phyloP scores from a whole-genome alignment of 2,329 filamentous ascomycete species.

The Cladosporium sp. region DNA sequence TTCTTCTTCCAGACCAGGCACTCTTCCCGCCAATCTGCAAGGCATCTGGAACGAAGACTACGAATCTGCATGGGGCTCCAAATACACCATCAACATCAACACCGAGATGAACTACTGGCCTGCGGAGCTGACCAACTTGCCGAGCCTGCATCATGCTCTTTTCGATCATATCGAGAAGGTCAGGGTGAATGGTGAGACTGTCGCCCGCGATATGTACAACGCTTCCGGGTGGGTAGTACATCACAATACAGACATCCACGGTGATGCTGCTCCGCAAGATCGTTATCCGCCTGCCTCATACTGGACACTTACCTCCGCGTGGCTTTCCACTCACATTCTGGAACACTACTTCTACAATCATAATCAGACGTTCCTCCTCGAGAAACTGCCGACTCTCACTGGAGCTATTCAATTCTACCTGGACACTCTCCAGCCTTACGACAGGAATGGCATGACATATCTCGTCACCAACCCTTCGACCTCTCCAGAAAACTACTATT shows the following conservation, averaged over 20 bases:
- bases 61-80: conserved; percentile 51
- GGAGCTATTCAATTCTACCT: conserved; percentile 59
- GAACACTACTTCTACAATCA: conserved; percentile 58
- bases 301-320: conserved; percentile 53
- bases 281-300: conserved; percentile 44
- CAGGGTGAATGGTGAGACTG: conserved; percentile 56
- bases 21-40: conserved; percentile 58
- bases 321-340: conserved; percentile 62
- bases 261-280: conserved; percentile 54
- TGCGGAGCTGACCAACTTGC: conserved; percentile 54
- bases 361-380: conserved; percentile 46
- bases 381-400: conserved; percentile 55
- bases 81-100: conserved; percentile 62
- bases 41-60: conserved; percentile 56
- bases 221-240: conserved; percentile 58
- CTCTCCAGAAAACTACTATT: conserved; percentile 52
- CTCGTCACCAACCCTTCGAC: conserved; percentile 61
- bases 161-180: conserved; percentile 57
- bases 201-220: conserved; percentile 55
- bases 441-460: conserved; percentile 46
- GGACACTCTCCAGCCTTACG: conserved; percentile 52
- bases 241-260: conserved; percentile 61
- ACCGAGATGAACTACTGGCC: conserved; percentile 64
- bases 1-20: conserved; percentile 52
- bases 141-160: conserved; percentile 46